Conservation (phyloP, 108 stramenopile species). For the Cyclotella kingstonii region DNA sequence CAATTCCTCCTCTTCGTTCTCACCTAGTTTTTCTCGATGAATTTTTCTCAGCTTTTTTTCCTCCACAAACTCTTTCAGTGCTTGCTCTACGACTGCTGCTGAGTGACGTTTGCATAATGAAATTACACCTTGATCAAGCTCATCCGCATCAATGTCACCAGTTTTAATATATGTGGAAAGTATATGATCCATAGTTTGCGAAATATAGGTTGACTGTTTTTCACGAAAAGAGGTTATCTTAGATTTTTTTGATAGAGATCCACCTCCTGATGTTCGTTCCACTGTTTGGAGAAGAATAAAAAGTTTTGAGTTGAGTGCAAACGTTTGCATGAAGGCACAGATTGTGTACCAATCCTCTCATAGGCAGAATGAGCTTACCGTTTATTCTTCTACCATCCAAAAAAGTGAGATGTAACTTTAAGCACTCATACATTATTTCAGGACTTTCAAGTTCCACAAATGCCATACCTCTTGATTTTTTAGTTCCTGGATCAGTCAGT, state of each 20-base stretch:
- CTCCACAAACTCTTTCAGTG: slow-evolving; percentile 75
- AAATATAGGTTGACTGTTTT: slow-evolving; percentile 80
- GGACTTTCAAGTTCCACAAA: slow-evolving; percentile 79
- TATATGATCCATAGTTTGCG: slow-evolving; percentile 76
- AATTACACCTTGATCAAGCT: slow-evolving; percentile 89
- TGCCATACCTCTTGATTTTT: slow-evolving; percentile 85
- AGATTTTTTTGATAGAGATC: slow-evolving; percentile 59
- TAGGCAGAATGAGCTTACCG: no score
- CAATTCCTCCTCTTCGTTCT: slow-evolving; percentile 68
- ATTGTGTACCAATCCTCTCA: no score
- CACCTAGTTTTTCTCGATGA: slow-evolving; percentile 58
- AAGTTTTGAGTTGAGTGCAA: neutral
- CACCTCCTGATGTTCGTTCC: slow-evolving; percentile 76
- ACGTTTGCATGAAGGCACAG: neutral
- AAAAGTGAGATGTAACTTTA: slow-evolving; percentile 87
- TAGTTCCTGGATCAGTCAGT: slow-evolving; percentile 71
- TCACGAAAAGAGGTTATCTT: slow-evolving; percentile 64
- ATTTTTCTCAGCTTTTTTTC: slow-evolving; percentile 50
- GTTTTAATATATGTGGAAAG: slow-evolving; percentile 61
- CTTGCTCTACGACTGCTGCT: slow-evolving; percentile 69
- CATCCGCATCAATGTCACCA: slow-evolving; percentile 73
- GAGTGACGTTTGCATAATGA: slow-evolving; percentile 79
- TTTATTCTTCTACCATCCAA: slow-evolving; percentile 91
- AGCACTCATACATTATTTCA: slow-evolving; percentile 78
- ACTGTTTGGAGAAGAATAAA: slow-evolving; percentile 28